Evolutionary conservation across 345 rosid species (phyloP), one percentile per base, ranked within the genome.

Genomic region (Fremontodendron californicum): DNA sequence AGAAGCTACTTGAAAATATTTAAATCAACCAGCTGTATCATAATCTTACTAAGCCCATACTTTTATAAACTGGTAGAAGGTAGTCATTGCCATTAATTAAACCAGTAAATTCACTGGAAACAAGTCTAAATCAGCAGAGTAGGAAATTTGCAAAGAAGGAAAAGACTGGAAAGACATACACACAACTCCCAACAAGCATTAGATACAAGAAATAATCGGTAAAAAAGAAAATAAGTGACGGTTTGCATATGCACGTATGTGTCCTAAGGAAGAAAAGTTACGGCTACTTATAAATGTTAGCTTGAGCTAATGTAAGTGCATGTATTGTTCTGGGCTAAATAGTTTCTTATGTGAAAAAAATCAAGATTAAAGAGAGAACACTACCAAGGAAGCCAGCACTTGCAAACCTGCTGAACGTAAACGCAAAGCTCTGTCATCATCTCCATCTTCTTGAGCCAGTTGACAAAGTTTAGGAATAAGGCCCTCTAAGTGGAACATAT

Each of bases 401-500:
- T 90, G 93, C 83, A 94, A 79, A 74, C 95, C 98, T 5, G 92
- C 86, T 76, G 97, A 88, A 46, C 91, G 92, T 81, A 93, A 81
- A 81, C 75, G 81, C 54, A 90, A 83, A 74, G 85, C 84, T 86
- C 88, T 88, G 82, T 90, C 97, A 77, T 84, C 87, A 52, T 87
- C 91, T 78, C 97, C 97, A 78, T 85, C 71, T 74, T 90, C 91
- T 88, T 87, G 90, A 86, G 97, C 97, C 88, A 93, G 79, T 86
- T 91, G 92, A 86, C 95, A 93, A 21, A 94, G 89, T 83, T 88
- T 94, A 39, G 97, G 93, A 81, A 93, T 93, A 48, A 94, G 84
- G 70, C 97, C 97, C 82, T 94, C 97, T 84, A 93, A 86, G 90
- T 89, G 90, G 91, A 94, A 94, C 92, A 93, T 91, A 79, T 88